Evolutionary conservation across 2,329 filamentous ascomycete genomes (phyloP), one percentile per base, ranked within the genome.

Genomic region (Macroventuria anomochaeta): DNA sequence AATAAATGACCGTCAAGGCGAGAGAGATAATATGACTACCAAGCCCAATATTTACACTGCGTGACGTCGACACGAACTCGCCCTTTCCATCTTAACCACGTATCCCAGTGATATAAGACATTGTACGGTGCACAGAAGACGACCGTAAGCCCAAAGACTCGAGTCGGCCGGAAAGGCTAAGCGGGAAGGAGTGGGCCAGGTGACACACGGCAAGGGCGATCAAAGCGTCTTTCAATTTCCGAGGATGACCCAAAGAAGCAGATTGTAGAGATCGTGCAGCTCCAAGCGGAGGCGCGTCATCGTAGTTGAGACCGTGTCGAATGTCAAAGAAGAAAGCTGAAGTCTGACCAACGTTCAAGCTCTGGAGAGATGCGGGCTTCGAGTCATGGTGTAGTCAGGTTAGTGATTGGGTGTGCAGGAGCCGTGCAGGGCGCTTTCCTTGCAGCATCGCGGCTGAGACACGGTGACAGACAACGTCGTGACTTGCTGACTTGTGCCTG

Each of bases 161-260:
- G 26, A 28, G 32, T 43, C 5, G 44, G 32, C 25, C 43, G 26
- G 43, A 13, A 29, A 28, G 51, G 23, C 51, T 44, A 54, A 54
- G 39, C 51, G 51, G 46, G 51, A 54, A 38, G 28, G 34, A 49
- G 44, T 49, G 51, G 51, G 44, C 61, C 53, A 51, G 49, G 53
- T 58, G 46, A 61, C 50, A 51, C 39, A 49, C 58, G 63, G 61
- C 57, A 62, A 65, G 59, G 57, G 58, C 53, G 61, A 61, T 57
- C 53, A 42, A 63, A 66, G 60, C 59, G 59, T 52, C 53, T n/a
- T 17, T 44, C 62, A 68, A 70, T 72, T 57, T 70, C 69, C 68
- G 69, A 67, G 33, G 53, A 53, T 21, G 36, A 42, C 53, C 52
- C 34, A 55, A 58, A 61, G 36, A 48, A 18, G 44, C 28, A 38